Evolutionary conservation across 176 grass and related monocot genomes (phyloP), one percentile per base, ranked within the genome.

Genomic region (Eragrostis curvula): DNA sequence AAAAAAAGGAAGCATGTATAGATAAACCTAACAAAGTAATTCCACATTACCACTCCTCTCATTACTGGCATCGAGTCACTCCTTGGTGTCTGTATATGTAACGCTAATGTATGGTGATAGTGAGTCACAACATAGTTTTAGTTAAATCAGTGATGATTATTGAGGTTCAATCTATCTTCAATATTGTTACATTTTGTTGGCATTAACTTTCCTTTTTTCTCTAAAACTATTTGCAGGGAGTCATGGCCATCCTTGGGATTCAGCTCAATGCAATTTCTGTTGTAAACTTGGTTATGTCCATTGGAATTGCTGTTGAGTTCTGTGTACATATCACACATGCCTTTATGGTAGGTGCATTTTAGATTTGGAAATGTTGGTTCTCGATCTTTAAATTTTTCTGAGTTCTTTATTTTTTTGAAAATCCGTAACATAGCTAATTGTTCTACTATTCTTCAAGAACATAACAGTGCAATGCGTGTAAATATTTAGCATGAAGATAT

Each of bases 231-330:
- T 96, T 71, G 71, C 88, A 99, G 96, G 96, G 96, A 70, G 73
- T 99, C 60, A 99, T 99, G 96, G 89, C 82, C 79, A 74, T 99
- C 66, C 80, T 99, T 48, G 92, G 83, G 60, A 93, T 99, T 85
- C 96, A 99, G 83, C 85, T 99, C 84, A 99, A 99, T 87, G 96
- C 96, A 76, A 87, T 99, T 88, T 91, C 96, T 76, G 70, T 99
- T 83, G 96, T 99, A 77, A 99, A 99, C 80, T 91, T 99, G 82
- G 96, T 99, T 79, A 99, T 99, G 93, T 99, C 96, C 55, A 93
- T 96, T 82, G 96, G 96, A 90, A 99, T 99, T 81, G 93, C 96
- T 81, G 90, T 99, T 59, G 96, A 99, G 74, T 99, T 99, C 81
- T 99, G 96, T 77, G 96, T 99, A 87, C 96, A 99, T 86, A 99